Base-by-base conservation (phyloP, 2,329 filamentous ascomycete species). In the Botrytis porri region DNA sequence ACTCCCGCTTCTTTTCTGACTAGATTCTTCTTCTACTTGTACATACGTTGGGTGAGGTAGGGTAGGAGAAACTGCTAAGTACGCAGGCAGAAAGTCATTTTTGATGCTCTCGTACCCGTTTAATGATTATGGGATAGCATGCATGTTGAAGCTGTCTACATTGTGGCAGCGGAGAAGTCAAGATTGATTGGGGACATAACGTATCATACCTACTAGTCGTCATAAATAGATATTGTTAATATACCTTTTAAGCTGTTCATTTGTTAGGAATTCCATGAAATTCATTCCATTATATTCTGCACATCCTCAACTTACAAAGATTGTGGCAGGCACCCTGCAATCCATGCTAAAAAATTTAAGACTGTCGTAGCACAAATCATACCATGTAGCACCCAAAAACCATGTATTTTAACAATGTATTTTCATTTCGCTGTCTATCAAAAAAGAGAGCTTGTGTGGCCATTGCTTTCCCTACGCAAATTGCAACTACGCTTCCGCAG, bases 201-300 rank as follows among this genome's bases (percentile, higher is more conserved):
- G 45, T 57, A 57, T 48, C 37, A 18, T 57, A 29, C 25, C 54
- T 41, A 29, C 10, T n/a, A 39, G 8, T 18, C 22, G 8, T 18
- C 22, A 43, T 35, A n/a, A 14, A 61, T 61, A 45, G 39, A 48
- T 66, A 62, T 70, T 70, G 67, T 70, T 70, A 70, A 70, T 43
- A 70, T 35, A 35, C 51, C 14, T 45, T 69, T 29, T 4, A 18
- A 43, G 29, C 9, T 16, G 6, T 43, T n/a, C 29, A 35, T 61
- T 35, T 1, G 22, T 57, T 69, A n/a, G 29, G 6, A 20, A 48
- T 39, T 61, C 25, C 22, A 32, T n/a, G 3, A 57, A 29, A 32
- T 29, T 29, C n/a, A 29, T 39, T 61, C 14, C 16, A n/a, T 39
- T 22, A 6, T 25, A 14, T 25, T 61, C 4, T 37, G 12, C 10